Evolutionary conservation across 2,329 filamentous ascomycete genomes (phyloP).

Genomic region (Leptographium lundbergii): DNA sequence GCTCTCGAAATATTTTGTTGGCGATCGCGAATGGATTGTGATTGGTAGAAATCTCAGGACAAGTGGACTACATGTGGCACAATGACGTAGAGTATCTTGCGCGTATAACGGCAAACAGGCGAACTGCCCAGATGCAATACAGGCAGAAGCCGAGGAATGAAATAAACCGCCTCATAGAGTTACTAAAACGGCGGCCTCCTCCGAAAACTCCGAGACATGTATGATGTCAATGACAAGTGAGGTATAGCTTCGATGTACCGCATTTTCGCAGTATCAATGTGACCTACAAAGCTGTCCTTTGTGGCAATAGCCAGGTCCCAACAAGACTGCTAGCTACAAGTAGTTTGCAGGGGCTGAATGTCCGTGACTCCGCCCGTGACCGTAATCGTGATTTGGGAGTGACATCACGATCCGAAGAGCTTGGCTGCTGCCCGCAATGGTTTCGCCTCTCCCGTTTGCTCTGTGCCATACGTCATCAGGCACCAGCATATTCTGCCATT

Average conservation of each 20-base stretch:
- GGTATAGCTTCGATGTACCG: no score
- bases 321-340: not conserved
- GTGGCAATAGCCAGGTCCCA: not conserved
- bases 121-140: not conserved
- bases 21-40: not conserved
- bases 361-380: not conserved
- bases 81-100: not conserved
- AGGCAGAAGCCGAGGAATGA: no score
- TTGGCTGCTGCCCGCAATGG: not conserved
- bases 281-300: not conserved
- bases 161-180: no score
- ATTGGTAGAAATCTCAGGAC: not conserved
- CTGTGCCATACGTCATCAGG: not conserved
- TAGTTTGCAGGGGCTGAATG: not conserved
- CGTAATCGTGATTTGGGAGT: not conserved
- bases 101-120: not conserved
- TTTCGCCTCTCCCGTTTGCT: not conserved
- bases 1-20: not conserved
- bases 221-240: no score
- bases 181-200: no score
- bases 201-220: no score
- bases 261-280: no score
- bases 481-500: not conserved
- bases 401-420: not conserved
- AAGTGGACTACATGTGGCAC: not conserved